Conservation (phyloP, 768 basidiomycete species). For the Kwoniella sp. region DNA sequence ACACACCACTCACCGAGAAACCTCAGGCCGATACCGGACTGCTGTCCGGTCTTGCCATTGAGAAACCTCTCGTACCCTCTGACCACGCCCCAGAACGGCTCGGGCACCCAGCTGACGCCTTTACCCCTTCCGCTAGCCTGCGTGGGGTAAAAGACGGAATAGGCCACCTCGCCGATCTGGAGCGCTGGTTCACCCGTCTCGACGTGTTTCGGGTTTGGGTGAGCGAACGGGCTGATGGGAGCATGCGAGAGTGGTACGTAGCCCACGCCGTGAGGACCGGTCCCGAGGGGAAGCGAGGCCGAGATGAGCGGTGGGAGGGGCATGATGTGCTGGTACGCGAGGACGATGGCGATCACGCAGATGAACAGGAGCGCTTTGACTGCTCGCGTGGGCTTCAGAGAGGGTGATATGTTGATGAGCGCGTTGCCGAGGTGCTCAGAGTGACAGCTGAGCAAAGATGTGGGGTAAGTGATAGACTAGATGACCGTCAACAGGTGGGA, state of each 20-base stretch:
- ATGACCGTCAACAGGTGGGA: too few species aligned
- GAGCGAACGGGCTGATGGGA: slow-evolving; percentile 11
- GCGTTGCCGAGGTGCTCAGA: too few species aligned
- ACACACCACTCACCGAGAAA: slow-evolving; percentile 22
- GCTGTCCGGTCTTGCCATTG: slow-evolving; percentile 2
- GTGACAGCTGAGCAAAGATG: too few species aligned
- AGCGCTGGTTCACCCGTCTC: slow-evolving; percentile 11
- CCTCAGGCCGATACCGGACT: slow-evolving; percentile 2
- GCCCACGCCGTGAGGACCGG: slow-evolving; percentile 24
- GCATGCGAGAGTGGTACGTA: slow-evolving; percentile 23
- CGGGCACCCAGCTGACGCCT: slow-evolving; percentile 29
- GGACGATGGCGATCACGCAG: background rate
- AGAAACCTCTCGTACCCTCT: slow-evolving; percentile 36
- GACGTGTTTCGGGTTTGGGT: slow-evolving; percentile 12
- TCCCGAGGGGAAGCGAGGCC: slow-evolving; percentile 19
- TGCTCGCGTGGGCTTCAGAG: too few species aligned
- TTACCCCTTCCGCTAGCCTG: background rate
- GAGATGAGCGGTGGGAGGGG: slow-evolving; percentile 24
- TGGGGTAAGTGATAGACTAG: too few species aligned
- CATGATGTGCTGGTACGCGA: slow-evolving; percentile 3
- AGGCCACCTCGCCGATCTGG: slow-evolving; percentile 20
- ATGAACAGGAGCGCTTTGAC: too few species aligned
- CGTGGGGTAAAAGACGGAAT: slow-evolving; percentile 33
- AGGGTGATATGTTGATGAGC: too few species aligned
- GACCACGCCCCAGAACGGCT: slow-evolving; percentile 23